Evolutionary conservation across 495 filamentous ascomycete genomes (phyloP), one percentile per base, ranked within the genome.

Genomic region (Geoglossum glabrum): DNA sequence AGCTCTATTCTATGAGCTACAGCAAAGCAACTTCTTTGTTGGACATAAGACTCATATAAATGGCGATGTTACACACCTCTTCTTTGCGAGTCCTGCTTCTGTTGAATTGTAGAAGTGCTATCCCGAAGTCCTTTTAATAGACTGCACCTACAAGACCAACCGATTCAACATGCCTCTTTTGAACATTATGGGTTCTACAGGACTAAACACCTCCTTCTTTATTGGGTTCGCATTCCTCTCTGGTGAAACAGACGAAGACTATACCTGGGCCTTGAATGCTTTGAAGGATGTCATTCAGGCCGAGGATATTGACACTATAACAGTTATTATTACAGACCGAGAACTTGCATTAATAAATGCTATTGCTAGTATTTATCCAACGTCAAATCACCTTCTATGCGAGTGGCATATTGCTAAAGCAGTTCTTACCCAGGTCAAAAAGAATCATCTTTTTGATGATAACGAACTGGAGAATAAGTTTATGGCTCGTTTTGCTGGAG

Each of bases 81-180:
- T 56, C 21, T 56, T 56, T 34, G 26, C 31, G 0, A 1, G 19
- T 19, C 31, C 17, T 8, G 5, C 0, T 1, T 56, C 54, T 0
- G 19, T 56, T 23, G 7, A 56, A 9, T 23, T 57, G 34, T 55
- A 50, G 0, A 9, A 50, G 3, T 6, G 45, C 8, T 47, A 59
- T 25, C 54, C 38, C n/a, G 51, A 63, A 45, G 57, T 63, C 17
- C 17, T 63, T 23, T 34, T 63, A 7, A 49, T 56, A 19, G 56
- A 63, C 33, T 56, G 57, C 40, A 62, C 56, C n/a, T 62, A 63
- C 30, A 62, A 63, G 54, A 59, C 57, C 3, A 63, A 61, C 33
- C 30, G 60, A 46, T 62, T 62, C 38, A 62, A 62, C 21, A 61
- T 63, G 62, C 51, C 56, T 7, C 17, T 63, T 5, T 36, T 62